phyloP scores from a whole-genome alignment of 352 stramenopile species.

The Peronosclerospora sorghi region DNA sequence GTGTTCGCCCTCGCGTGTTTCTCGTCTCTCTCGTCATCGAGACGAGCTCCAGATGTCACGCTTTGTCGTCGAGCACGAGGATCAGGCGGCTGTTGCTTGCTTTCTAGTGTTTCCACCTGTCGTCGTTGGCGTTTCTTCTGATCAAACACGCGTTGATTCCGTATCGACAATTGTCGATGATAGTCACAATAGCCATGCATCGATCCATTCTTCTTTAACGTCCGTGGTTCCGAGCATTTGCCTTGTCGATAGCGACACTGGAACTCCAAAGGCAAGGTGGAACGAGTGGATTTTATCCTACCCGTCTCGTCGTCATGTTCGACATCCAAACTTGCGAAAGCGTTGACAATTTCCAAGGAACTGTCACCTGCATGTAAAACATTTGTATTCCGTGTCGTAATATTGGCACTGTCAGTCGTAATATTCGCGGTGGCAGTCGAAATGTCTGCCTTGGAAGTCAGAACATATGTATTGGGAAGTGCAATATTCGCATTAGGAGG shows the following conservation, averaged over 20 bases:
- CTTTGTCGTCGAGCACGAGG: background rate
- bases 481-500: background rate
- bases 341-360: conserved; percentile 12
- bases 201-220: conserved; percentile 51
- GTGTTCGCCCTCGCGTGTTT: no score
- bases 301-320: background rate
- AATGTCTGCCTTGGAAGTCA: no score
- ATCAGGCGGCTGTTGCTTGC: background rate
- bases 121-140: conserved; percentile 25
- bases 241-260: conserved; percentile 40
- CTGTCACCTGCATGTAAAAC: no score
- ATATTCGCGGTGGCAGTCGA: no score
- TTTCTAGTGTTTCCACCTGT: background rate
- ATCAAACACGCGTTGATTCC: conserved; percentile 50
- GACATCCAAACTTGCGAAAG: conserved; percentile 19
- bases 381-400: no score
- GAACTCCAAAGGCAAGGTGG: conserved; percentile 7
- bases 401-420: no score
- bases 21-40: no score
- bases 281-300: background rate
- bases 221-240: conserved; percentile 40
- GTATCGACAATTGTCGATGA: conserved; percentile 42
- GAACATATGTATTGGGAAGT: background rate
- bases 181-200: conserved; percentile 56
- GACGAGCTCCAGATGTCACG: background rate